Conservation (phyloP, 2,329 filamentous ascomycete species). For the Tympanopsis confertula region DNA sequence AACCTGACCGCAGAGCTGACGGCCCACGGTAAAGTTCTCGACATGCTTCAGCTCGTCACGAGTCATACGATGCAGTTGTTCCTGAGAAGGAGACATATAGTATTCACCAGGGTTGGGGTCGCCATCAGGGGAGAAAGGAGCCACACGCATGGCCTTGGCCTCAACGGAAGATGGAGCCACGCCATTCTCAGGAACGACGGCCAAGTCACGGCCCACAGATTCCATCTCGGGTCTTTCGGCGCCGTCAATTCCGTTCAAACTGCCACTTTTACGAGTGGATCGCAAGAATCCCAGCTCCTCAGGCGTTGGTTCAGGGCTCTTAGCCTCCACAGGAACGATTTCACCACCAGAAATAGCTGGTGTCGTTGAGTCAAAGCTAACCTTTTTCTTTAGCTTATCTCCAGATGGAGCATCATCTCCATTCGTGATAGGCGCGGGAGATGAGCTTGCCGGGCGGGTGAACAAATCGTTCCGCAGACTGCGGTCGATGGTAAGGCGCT, state of each 20-base stretch:
- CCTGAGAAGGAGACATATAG: conserved; percentile 70
- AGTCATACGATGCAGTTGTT: conserved; percentile 70
- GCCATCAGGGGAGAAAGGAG: conserved; percentile 1
- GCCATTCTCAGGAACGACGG: background rate
- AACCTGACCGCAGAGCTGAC: conserved; percentile 69
- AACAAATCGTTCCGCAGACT: conserved; percentile 67
- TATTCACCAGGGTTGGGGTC: conserved; percentile 63
- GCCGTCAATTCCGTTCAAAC: background rate
- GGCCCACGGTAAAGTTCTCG: conserved; percentile 67
- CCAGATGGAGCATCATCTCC: conserved; percentile 27
- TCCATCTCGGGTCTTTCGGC: background rate
- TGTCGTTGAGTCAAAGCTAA: conserved; percentile 26
- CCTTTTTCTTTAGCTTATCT: conserved; percentile 64
- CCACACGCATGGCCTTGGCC: background rate
- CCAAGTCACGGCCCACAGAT: background rate
- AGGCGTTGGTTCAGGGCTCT: background rate
- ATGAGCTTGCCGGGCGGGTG: conserved; percentile 36
- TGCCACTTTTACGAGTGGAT: background rate
- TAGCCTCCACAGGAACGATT: background rate
- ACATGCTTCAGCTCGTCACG: conserved; percentile 68
- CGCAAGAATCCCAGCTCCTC: conserved; percentile 1
- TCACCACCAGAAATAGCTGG: background rate
- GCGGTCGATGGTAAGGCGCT: conserved; percentile 86
- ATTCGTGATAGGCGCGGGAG: background rate
- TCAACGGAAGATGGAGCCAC: too few relatives aligned